A percentile compares a stretch with the other conserved stretches of the same genome.
Evolutionary conservation across 768 basidiomycete genomes (phyloP).

Genomic region (Trichaptum fuscoviolaceum): DNA sequence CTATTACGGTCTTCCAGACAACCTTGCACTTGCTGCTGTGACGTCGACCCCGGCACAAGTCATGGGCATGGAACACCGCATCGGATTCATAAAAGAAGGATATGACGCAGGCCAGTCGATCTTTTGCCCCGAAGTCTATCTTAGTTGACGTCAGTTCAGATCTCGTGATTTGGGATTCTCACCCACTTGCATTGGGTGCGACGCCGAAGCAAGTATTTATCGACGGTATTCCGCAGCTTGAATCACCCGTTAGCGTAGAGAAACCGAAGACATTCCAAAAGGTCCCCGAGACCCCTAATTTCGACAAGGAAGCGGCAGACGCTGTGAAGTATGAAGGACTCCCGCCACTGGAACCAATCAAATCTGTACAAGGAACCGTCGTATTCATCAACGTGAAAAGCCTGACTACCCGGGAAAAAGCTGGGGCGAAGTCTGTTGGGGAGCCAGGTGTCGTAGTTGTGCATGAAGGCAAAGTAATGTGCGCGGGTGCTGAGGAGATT

Average conservation of each 20-base stretch:
- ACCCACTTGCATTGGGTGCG: constrained; percentile 73
- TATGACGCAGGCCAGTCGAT: constrained; percentile 60
- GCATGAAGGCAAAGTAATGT: constrained; percentile 46
- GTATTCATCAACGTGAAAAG: constrained; percentile 62
- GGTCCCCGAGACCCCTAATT: constrained; percentile 52
- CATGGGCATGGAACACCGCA: constrained; percentile 68
- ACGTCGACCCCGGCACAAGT: constrained; percentile 67
- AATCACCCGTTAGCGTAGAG: constrained; percentile 36
- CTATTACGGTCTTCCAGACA: constrained; percentile 62
- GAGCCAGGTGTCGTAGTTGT: constrained; percentile 41
- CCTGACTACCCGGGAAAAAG: constrained; percentile 25
- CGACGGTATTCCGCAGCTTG: constrained; percentile 74
- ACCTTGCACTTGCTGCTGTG: constrained; percentile 64
- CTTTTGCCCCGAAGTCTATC: neutral
- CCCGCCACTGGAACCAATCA: constrained; percentile 50
- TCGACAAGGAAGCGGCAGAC: constrained; percentile 48
- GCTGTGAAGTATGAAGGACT: constrained; percentile 58
- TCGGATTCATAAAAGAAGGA: constrained; percentile 64
- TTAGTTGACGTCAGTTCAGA: constrained; percentile 33
- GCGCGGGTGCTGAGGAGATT: constrained; percentile 31
- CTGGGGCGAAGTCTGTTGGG: neutral
- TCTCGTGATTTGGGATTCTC: constrained; percentile 70
- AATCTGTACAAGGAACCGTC: constrained; percentile 30
- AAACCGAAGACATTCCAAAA: constrained; percentile 56
- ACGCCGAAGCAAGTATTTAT: constrained; percentile 80